Base-by-base conservation (phyloP, 1,284 basidiomycete species). In the Papiliotrema flavescens region DNA sequence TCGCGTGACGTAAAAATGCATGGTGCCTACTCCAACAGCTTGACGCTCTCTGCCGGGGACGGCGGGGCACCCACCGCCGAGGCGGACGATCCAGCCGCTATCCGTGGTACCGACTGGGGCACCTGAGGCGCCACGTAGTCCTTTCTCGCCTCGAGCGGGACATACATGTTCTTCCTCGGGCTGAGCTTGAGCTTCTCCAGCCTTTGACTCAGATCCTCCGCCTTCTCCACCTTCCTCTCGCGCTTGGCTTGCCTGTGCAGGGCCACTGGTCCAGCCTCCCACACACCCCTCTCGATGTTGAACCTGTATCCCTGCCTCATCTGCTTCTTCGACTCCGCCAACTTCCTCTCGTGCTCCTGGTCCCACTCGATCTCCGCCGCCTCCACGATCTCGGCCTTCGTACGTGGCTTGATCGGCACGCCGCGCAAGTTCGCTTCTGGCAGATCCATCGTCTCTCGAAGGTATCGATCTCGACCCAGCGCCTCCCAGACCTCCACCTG, bases 381-480 rank as follows among this genome's bases (percentile, higher is more conserved):
- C 23, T 74, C 72, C 23, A 70, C 46, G n/a, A 77, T 69, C 58
- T 77, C 75, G 37, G 59, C 54, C 32, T 63, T 59, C 19, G 74
- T 73, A 49, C 75, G 55, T 2, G 54, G 49, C 47, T 67, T 57
- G 19, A 77, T 47, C 24, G 56, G 55, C 9, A 75, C 65, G 17
- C 67, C 74, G 26, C 68, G 69, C 37, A 76, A 59, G 15, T 62
- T 63, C 13, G 68, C 61, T 19, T 57, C 53, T 15, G 61, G 61
- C 19, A 60, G 22, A 15, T 62, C 62, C 49, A 71, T 51, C 19
- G 61, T 51, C 20, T 62, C 60, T 11, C 60, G 56, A 23, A 77
- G 41, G 9, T 60, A 65, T n/a, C 45, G 45, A 62, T 77, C 75
- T 53, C 65, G 61, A 4, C 74, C 75, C 11, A 42, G 42, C 2